Evolutionary conservation across 2,329 filamentous ascomycete species (phyloP), one percentile per base, ranked within the genome.

Genomic region (Paramyrothecium roridum): DNA sequence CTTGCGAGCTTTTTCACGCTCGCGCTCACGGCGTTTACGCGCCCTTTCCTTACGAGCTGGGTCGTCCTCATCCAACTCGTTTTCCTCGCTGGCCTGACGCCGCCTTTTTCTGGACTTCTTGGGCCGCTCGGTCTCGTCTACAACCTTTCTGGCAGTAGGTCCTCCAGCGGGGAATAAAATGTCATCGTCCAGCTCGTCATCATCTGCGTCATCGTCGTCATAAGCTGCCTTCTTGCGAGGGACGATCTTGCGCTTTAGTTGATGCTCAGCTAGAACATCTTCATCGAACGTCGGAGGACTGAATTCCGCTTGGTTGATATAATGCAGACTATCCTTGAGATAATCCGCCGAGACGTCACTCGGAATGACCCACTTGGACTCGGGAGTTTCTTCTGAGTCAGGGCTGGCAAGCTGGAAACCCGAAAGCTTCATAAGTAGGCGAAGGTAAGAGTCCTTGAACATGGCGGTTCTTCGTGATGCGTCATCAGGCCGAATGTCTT

Each of bases 391-490:
- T 46, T 91, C 87, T 3, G 79, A 64, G 0, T 70, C 71, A 1
- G 79, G 76, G 0, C 73, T 71, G 10, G 81, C 70, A 3, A 87
- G 80, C 64, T 88, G 80, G 58, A 96, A 83, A 1, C 89, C 90
- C 19, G 88, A 79, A 0, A 95, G 79, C 1, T 80, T 87, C 82
- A 98, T 88, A 3, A 99, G 81, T 2, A 98, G 84, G 34, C 93
- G 88, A 2, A 98, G 80, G 65, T 93, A 88, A 11, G 90, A 87
- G 70, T 98, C 96, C 67, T 91, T 96, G 77, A 96, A 96, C 73
- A 96, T 86, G 23, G 91, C 88, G 21, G 80, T 81, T 52, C 86
- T 85, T 45, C 86, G 84, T 50, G 83, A 79, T 48, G 89, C 84
- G 46, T 82, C 85, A 55, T 88, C 85, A 0, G 89, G 80, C 52